Evolutionary conservation across 208 protist species (phyloP), one percentile per base, ranked within the genome.

Genomic region (Acanthamoeba healyi): DNA sequence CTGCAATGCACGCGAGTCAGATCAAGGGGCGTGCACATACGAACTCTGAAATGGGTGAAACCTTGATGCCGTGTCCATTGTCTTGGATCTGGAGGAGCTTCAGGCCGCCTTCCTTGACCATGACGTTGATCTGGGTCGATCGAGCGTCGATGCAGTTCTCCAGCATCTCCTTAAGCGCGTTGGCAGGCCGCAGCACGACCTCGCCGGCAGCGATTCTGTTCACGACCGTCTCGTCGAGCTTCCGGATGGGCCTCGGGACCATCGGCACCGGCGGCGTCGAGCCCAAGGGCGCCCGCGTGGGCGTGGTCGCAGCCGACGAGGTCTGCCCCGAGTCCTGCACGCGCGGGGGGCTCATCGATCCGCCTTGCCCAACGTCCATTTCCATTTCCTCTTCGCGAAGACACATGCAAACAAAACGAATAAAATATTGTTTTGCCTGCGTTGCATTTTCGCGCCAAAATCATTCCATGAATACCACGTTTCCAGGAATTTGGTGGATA

Each of bases 161-260:
- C 24, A 99, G 94, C 51, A 99, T 94, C 95, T 99, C 99, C 96
- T 99, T 99, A 36, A 99, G 95, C 14, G 99, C 99, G 38, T 98
- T 99, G 63, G 97, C 98, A 5, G 99, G 99, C n/a, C 98, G 95
- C 94, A 99, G 98, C 54, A 99, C 98, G 56, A 99, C 98, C 95
- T 99, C 99, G n/a, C 99, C 99, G 34, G 99, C 99, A 1, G 99
- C 99, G 89, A 99, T 99, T 49, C 98, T 97, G 94, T 99, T 99
- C 58, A 99, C 97, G 5, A 99, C 99, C 24, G 98, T 97, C 54
- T 98, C 82, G 0, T 98, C 95, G 24, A 99, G 97, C 58, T 97
- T 97, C 82, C 98, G 96, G 51, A 99, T 99, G 87, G 90, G n/a
- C 54, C 54, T 61, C 54, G 54, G 54, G 17, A 9, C 22, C 22